A percentile compares a stretch with the other conserved stretches of the same genome.
Conservation (phyloP, 1,284 basidiomycete genomes). For the Moesziomyces parantarcticus region DNA sequence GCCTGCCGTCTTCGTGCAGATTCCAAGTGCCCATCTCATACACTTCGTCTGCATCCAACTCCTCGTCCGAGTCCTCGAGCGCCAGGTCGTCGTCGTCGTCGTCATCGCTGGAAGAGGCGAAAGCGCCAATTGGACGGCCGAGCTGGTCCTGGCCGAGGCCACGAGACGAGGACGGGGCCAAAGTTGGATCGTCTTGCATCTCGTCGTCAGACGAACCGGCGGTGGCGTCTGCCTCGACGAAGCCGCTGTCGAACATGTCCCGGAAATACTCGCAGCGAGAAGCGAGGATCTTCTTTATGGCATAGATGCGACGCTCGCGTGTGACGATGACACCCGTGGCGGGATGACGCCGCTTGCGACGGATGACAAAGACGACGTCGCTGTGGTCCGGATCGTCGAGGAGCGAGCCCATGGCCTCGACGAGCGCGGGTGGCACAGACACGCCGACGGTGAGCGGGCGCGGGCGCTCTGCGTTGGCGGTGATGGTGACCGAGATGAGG, state of each 20-base stretch:
- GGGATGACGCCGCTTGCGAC: slow-evolving; percentile 33
- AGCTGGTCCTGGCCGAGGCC: slow-evolving; percentile 37
- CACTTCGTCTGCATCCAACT: slow-evolving; percentile 37
- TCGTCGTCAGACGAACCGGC: slow-evolving; percentile 50
- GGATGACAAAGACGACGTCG: slow-evolving; percentile 58
- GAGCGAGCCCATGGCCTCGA: slow-evolving; percentile 78
- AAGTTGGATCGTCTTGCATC: slow-evolving; percentile 12
- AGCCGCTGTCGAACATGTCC: slow-evolving; percentile 64
- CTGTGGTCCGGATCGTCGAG: slow-evolving; percentile 82
- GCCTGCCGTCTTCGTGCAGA: slow-evolving; percentile 15
- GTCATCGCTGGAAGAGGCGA: slow-evolving; percentile 13
- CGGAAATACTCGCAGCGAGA: slow-evolving; percentile 68
- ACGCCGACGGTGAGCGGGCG: slow-evolving; percentile 71
- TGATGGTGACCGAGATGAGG: slow-evolving; percentile 81
- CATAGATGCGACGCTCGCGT: slow-evolving; percentile 65
- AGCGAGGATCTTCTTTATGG: slow-evolving; percentile 68
- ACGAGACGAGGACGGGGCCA: slow-evolving; percentile 5
- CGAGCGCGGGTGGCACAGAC: slow-evolving; percentile 74
- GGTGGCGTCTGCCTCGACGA: slow-evolving; percentile 61
- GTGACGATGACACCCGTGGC: slow-evolving; percentile 24
- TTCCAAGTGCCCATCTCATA: slow-evolving; percentile 34
- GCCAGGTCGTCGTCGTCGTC: slow-evolving; percentile 45
- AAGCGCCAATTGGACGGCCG: slow-evolving; percentile 9
- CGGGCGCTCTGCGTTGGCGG: slow-evolving; percentile 75
- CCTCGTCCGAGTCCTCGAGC: slow-evolving; percentile 46